These are phyloP conservation scores for Cercospora nicotianae DNA, from an alignment of 2,329 filamentous ascomycete genomes.

Conservation along the genomic window DNA sequence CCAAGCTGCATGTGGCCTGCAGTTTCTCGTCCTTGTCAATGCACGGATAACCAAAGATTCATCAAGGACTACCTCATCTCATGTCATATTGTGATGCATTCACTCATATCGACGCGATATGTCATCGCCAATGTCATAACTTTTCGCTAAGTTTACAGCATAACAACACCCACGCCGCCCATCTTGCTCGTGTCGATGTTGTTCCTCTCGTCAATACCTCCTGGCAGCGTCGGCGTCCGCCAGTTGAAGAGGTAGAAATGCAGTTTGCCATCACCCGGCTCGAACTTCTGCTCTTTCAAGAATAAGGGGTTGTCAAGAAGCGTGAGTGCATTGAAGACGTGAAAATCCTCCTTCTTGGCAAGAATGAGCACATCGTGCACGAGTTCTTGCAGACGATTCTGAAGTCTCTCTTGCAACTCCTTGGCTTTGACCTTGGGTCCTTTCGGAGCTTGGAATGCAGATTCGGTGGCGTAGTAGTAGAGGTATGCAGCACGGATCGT, in stretches of 20 bases:
- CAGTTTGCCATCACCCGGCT: slow-evolving; percentile 87
- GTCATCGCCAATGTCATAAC: neutral
- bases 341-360: slow-evolving; percentile 80
- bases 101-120: neutral
- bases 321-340: slow-evolving; percentile 95
- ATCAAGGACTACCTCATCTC: neutral
- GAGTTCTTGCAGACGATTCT: slow-evolving; percentile 75
- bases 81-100: neutral
- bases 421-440: slow-evolving; percentile 45
- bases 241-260: slow-evolving; percentile 99
- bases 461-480: slow-evolving; percentile 92
- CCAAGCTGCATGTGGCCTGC: slow-evolving; percentile 1
- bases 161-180: slow-evolving; percentile 87
- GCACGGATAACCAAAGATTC: neutral
- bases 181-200: slow-evolving; percentile 72
- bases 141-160: slow-evolving; percentile 56
- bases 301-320: slow-evolving; percentile 93
- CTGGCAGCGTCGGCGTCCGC: slow-evolving; percentile 77
- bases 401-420: slow-evolving; percentile 61
- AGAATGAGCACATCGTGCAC: slow-evolving; percentile 84
- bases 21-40: neutral
- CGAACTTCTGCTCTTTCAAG: slow-evolving; percentile 91
- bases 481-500: slow-evolving; percentile 88
- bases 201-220: slow-evolving; percentile 80
- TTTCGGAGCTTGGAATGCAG: slow-evolving; percentile 57